Evolutionary conservation across 2,329 filamentous ascomycete genomes (phyloP).

Genomic region (Xylariales sp.): DNA sequence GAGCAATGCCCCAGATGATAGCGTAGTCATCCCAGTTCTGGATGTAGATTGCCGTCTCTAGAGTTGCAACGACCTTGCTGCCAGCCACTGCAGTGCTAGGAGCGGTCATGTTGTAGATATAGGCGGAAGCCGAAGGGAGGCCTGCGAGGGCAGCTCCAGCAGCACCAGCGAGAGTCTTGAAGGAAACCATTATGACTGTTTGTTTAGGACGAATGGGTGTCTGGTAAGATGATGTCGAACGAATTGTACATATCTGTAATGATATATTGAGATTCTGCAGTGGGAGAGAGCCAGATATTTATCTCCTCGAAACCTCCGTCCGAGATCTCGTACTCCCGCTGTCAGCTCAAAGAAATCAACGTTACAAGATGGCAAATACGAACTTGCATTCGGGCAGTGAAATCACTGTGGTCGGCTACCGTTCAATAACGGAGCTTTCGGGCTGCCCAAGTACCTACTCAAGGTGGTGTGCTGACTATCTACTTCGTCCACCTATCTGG

Average conservation of each 20-base stretch:
- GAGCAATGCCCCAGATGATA: constrained; percentile 25
- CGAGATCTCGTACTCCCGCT: no score
- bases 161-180: constrained; percentile 20
- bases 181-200: constrained; percentile 21
- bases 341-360: constrained; percentile 2
- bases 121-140: constrained; percentile 18
- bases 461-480: no score
- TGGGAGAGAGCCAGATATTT: no score
- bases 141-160: constrained; percentile 17
- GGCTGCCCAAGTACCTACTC: no score
- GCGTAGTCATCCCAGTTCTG: constrained; percentile 31
- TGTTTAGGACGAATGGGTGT: neutral
- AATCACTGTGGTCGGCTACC: neutral
- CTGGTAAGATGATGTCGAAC: neutral
- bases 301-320: no score
- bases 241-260: neutral
- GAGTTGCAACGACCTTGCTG: constrained; percentile 18
- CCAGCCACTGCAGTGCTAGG: constrained; percentile 21
- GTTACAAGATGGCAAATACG: neutral
- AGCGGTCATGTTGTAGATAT: constrained; percentile 19
- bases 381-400: constrained; percentile 3
- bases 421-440: no score
- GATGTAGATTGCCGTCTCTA: constrained; percentile 25
- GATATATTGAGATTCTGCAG: neutral
- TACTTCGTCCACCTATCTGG: no score